Percentiles rank a stretch among this genome's conserved stretches.
phyloP scores from a whole-genome alignment of 2,329 filamentous ascomycete species.

The Alternaria brassicicola region DNA sequence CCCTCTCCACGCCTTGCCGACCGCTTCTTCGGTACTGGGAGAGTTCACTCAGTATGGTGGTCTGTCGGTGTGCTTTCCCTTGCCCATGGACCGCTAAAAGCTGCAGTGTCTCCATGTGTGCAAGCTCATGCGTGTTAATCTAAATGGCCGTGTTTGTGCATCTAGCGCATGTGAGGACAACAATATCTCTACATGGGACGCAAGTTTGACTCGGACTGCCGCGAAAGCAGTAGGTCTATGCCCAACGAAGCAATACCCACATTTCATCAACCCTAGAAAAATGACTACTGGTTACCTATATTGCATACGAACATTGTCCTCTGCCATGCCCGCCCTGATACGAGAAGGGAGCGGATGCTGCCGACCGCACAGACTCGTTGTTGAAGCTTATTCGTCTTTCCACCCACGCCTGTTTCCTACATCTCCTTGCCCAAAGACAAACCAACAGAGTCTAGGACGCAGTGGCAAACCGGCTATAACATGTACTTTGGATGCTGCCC shows the following conservation, averaged over 20 bases:
- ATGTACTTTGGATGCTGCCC: no score
- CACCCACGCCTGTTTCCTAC: not conserved
- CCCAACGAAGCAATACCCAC: not conserved
- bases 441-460: no score
- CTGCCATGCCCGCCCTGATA: not conserved
- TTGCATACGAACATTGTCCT: no score
- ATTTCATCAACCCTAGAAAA: not conserved
- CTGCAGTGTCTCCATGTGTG: slow-evolving; percentile 5
- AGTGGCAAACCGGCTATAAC: no score
- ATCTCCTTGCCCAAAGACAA: not conserved
- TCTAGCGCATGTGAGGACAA: not conserved
- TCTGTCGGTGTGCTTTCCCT: slow-evolving; percentile 19
- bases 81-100: not conserved
- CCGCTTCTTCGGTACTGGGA: slow-evolving; percentile 15
- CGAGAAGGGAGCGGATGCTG: not conserved
- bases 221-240: not conserved
- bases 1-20: slow-evolving; percentile 17
- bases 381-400: not conserved
- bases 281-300: not conserved
- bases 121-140: slow-evolving; percentile 10
- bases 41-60: not conserved
- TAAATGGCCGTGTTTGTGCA: not conserved
- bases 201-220: not conserved
- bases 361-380: not conserved
- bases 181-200: not conserved